These are phyloP conservation scores for Neonectria coccinea DNA, from an alignment of 2,329 filamentous ascomycete genomes.

Conservation along the genomic window DNA sequence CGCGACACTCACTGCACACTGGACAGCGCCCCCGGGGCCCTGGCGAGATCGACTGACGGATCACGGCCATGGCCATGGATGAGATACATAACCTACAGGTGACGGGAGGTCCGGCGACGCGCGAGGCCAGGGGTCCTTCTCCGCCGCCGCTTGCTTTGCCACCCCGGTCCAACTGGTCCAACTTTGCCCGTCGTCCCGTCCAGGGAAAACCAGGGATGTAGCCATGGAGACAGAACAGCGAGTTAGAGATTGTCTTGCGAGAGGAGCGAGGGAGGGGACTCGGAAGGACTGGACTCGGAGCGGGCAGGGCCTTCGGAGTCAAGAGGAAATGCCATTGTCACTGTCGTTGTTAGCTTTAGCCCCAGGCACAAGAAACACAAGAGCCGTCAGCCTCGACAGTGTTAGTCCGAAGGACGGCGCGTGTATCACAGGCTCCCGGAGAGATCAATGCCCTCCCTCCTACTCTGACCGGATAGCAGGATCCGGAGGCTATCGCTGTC, in stretches of 20 bases:
- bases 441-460: slow-evolving; percentile 34
- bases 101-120: slow-evolving; percentile 42
- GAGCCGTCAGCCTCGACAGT: slow-evolving; percentile 37
- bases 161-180: slow-evolving; percentile 29
- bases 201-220: slow-evolving; percentile 23
- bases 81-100: slow-evolving; percentile 33
- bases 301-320: slow-evolving; percentile 2
- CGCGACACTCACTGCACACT: background rate
- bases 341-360: slow-evolving; percentile 14
- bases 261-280: slow-evolving; percentile 28
- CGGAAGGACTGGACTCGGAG: slow-evolving; percentile 6
- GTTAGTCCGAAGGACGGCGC: slow-evolving; percentile 14
- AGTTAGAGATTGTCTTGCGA: slow-evolving; percentile 30
- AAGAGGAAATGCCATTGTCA: slow-evolving; percentile 29
- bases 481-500: slow-evolving; percentile 36
- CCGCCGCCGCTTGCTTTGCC: slow-evolving; percentile 22
- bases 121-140: slow-evolving; percentile 37
- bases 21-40: slow-evolving; percentile 22
- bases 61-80: slow-evolving; percentile 29
- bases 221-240: slow-evolving; percentile 11
- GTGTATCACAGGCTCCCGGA: slow-evolving; percentile 31
- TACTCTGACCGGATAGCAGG: slow-evolving; percentile 29
- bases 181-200: slow-evolving; percentile 23
- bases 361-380: slow-evolving; percentile 25
- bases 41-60: slow-evolving; percentile 45